Evolutionary conservation across 495 filamentous ascomycete genomes (phyloP).

Genomic region (Elaphomyces granulatus): DNA sequence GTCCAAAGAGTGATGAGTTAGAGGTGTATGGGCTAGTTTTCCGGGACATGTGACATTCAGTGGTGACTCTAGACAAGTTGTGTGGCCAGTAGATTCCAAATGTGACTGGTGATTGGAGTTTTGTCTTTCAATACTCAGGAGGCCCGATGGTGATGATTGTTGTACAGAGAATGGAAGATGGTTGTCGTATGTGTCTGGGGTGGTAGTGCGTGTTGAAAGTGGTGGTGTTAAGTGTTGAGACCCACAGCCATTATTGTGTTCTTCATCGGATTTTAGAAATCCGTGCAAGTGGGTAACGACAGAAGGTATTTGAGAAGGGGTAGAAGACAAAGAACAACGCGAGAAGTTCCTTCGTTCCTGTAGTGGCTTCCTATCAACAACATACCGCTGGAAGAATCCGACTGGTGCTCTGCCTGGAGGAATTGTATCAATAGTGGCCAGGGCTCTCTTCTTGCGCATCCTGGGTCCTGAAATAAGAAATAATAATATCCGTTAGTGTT

Average conservation of each 20-base stretch:
- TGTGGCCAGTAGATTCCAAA: background rate
- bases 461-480: slow-evolving; percentile 7
- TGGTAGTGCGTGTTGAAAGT: background rate
- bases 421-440: slow-evolving; percentile 6
- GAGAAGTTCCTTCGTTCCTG: background rate
- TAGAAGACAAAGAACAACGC: background rate
- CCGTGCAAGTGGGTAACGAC: background rate
- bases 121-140: background rate
- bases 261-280: background rate
- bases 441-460: slow-evolving; percentile 8
- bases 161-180: background rate
- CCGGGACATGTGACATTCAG: background rate
- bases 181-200: background rate
- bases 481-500: background rate
- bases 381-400: background rate
- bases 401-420: slow-evolving; percentile 7
- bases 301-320: background rate
- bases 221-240: background rate
- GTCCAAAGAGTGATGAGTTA: background rate
- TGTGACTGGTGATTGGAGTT: background rate
- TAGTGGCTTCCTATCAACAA: background rate
- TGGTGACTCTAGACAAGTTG: too few species aligned
- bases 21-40: background rate
- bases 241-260: slow-evolving; percentile 1
- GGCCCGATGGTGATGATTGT: background rate